A percentile compares a stretch with the other conserved stretches of the same genome.
Conservation (phyloP, 768 basidiomycete species). For the Wakefieldia striispora region DNA sequence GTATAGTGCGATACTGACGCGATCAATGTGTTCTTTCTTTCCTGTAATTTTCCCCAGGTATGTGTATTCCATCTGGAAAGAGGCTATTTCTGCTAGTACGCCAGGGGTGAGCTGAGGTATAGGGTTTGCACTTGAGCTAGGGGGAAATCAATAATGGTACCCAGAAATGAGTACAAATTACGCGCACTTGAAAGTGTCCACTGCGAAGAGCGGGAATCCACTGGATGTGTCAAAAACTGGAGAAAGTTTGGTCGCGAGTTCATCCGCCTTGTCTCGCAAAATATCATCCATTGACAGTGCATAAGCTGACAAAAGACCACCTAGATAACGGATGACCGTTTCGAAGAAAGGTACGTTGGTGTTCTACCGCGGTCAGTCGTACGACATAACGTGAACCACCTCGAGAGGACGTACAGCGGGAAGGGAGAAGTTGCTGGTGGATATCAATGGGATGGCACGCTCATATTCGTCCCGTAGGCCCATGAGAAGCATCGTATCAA, state of each 20-base stretch:
- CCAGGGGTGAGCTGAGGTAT: conserved; percentile 35
- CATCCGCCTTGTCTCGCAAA: conserved; percentile 69
- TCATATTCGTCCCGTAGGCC: conserved; percentile 68
- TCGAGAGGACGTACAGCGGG: conserved; percentile 34
- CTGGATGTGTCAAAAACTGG: conserved; percentile 68
- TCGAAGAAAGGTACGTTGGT: conserved; percentile 64
- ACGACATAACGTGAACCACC: neutral
- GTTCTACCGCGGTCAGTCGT: conserved; percentile 18
- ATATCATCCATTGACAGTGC: conserved; percentile 65
- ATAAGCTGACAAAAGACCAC: conserved; percentile 82
- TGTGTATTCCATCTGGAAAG: conserved; percentile 79
- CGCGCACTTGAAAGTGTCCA: conserved; percentile 62
- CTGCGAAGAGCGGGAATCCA: conserved; percentile 68
- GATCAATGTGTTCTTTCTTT: conserved; percentile 57
- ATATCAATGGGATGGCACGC: conserved; percentile 56
- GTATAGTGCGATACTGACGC: conserved; percentile 36
- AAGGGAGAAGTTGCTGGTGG: conserved; percentile 48
- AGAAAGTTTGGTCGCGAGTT: conserved; percentile 71
- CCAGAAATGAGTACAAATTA: neutral
- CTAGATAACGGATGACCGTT: conserved; percentile 88
- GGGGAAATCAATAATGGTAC: neutral
- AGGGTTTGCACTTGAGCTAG: neutral
- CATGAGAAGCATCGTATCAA: conserved; percentile 87
- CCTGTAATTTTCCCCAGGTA: conserved; percentile 81
- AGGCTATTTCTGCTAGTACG: conserved; percentile 77